Evolutionary conservation across 164 flowering plant genomes (phyloP), one percentile per base, ranked within the genome.

Genomic region (Dillenia suffruticosa): DNA sequence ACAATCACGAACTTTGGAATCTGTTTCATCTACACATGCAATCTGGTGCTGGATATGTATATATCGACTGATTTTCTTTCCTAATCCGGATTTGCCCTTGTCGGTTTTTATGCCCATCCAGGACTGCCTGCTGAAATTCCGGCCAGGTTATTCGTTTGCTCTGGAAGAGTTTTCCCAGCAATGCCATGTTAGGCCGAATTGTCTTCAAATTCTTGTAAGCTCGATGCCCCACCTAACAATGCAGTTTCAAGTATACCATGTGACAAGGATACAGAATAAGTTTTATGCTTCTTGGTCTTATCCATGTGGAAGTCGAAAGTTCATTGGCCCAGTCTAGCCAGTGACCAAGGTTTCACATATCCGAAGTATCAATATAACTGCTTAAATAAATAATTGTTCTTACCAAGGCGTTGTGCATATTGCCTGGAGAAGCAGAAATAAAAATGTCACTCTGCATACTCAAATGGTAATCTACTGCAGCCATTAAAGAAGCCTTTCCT

Each of bases 361-460:
- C 22, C 1, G 22, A 19, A 19, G 22, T 19, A 19, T 19, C 22
- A 19, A 19, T 19, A 19, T 19, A 57, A 57, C 13, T 58, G 56
- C 46, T 22, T 46, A 50, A 65, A 59, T 26, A 46, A 44, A 2
- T 26, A 26, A 26, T 26, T 2, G 32, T 5, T 63, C 76, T 72
- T 76, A 94, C 98, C 96, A 95, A 46, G 8, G 99, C 97, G 74
- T 95, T 92, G 78, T 95, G 99, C 99, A 95, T 95, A 63, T 92
- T 95, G 62, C 99, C 99, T 0, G 97, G 99, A 26, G 97, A 95
- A 47, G 99, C 99, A 17, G 99, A 95, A 66, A 95, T 77, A 82
- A 95, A 95, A 54, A 95, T 84, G 75, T 95, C 97, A 63, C 99
- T 92, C 49, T 85, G 92, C 90, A 95, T 82, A 86, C 94, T 78